These are phyloP conservation scores for Phytopythium kandeliae DNA, from an alignment of 352 stramenopile genomes.

Conservation along the genomic window DNA sequence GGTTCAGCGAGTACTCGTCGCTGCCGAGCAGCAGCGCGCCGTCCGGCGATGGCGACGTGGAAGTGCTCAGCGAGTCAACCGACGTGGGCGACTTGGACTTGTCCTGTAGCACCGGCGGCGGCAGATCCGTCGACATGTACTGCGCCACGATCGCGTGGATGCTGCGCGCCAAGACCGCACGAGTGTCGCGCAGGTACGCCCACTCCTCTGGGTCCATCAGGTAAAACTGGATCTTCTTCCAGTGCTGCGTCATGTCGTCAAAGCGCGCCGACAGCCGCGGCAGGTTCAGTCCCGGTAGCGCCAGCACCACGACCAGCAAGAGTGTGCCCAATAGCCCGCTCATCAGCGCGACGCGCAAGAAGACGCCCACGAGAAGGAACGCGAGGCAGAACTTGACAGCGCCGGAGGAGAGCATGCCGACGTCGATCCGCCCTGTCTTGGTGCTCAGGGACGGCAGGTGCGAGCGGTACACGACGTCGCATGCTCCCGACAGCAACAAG, in stretches of 20 bases:
- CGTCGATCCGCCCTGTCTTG: constrained; percentile 19
- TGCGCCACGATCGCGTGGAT: constrained; percentile 65
- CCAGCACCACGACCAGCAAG: constrained; percentile 18
- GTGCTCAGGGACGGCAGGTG: constrained; percentile 12
- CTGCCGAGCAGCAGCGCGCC: constrained; percentile 21
- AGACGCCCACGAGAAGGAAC: constrained; percentile 28
- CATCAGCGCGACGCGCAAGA: constrained; percentile 24
- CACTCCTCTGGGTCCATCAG: constrained; percentile 56
- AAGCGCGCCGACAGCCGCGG: constrained; percentile 27
- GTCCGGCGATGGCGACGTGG: background rate
- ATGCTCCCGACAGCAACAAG: constrained; percentile 39
- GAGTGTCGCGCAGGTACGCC: constrained; percentile 45
- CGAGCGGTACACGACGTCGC: constrained; percentile 50
- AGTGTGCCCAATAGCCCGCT: constrained; percentile 26
- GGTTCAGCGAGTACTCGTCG: constrained; percentile 65
- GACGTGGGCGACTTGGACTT: constrained; percentile 30
- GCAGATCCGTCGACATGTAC: constrained; percentile 61
- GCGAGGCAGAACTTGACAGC: constrained; percentile 31
- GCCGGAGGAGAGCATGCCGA: constrained; percentile 17
- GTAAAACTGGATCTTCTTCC: constrained; percentile 74
- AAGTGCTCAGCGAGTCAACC: constrained; percentile 2
- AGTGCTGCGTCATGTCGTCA: constrained; percentile 45
- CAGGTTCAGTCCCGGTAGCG: constrained; percentile 26
- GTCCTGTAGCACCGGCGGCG: constrained; percentile 56
- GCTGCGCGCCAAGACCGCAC: constrained; percentile 43